Base-by-base conservation (phyloP, 345 rosid species). In the Hypericum perforatum region DNA sequence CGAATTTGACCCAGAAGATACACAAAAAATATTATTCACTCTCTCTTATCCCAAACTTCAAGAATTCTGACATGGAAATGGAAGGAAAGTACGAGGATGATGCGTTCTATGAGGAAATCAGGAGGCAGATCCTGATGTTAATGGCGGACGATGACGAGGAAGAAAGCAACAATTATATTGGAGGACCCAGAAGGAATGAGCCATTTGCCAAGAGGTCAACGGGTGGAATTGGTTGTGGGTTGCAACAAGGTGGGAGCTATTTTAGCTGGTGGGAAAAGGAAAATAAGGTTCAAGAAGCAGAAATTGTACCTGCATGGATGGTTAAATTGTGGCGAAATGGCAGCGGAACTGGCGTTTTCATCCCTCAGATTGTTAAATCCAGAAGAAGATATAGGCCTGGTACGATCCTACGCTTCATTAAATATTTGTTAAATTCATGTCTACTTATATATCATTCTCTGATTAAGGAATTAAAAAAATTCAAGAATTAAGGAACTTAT, bases 331-430 rank as follows among this genome's bases (percentile, higher is more conserved):
- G 72, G 66, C 54, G 70, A 45, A 62, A 42, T 8, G 56, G 73
- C 8, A 65, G 39, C 37, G 88, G 82, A 55, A 82, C 84, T 0
- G 84, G 84, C 6, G 88, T 78, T 1, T 78, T 78, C 65, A 81
- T 78, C 60, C 88, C 84, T 32, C 75, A 37, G 9, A 37, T 44
- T 32, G 58, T 38, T 13, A 54, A 61, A 3, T 16, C 63, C 37
- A 58, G 55, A 43, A 64, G 63, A 54, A 54, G 58, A 53, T 48
- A 8, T 2, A 45, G 45, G 36, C 52, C 52, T 10, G 76, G 82
- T 66, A 43, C 0, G 69, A 22, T 22, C 4, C 32, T 37, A 5
- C 5, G 14, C 8, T 37, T 38, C 12, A 10, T n/a, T n/a, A n/a
- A n/a, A n/a, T n/a, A n/a, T n/a, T n/a, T n/a, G n/a, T n/a, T n/a